These are phyloP conservation scores for Cubamyces sp. DNA, from an alignment of 768 basidiomycete genomes.

Conservation along the genomic window DNA sequence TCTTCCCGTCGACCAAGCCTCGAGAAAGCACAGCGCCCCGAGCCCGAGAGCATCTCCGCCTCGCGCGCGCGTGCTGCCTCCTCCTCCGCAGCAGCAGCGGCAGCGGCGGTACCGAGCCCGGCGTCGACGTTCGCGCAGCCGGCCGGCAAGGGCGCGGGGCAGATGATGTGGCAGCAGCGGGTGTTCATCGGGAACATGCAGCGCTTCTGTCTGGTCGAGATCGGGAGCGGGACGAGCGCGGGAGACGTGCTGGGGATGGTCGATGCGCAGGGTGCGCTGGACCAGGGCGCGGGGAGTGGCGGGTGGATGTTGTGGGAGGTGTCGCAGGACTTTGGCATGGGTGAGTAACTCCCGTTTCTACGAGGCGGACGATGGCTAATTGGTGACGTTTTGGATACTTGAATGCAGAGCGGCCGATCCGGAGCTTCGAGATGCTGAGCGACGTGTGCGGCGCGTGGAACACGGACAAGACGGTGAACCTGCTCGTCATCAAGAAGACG, in stretches of 20 bases:
- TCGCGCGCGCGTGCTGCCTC: slow-evolving; percentile 28
- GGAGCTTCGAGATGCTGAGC: slow-evolving; percentile 82
- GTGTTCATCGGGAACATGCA: slow-evolving; percentile 81
- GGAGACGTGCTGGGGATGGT: slow-evolving; percentile 72
- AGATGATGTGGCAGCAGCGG: slow-evolving; percentile 57
- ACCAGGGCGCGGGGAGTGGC: slow-evolving; percentile 57
- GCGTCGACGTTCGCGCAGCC: slow-evolving; percentile 29
- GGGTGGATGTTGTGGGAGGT: slow-evolving; percentile 93
- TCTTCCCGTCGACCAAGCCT: slow-evolving; percentile 30
- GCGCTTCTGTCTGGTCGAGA: slow-evolving; percentile 73
- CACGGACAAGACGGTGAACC: slow-evolving; percentile 77
- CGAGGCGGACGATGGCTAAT: neutral
- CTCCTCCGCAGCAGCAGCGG: slow-evolving; percentile 27
- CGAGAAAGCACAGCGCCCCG: slow-evolving; percentile 20
- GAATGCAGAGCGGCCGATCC: slow-evolving; percentile 79
- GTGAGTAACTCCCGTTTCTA: no score
- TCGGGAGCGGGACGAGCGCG: slow-evolving; percentile 68
- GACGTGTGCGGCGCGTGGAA: slow-evolving; percentile 90
- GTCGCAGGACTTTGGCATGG: slow-evolving; percentile 91
- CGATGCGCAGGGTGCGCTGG: slow-evolving; percentile 67
- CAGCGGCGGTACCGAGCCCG: slow-evolving; percentile 34
- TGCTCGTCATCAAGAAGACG: slow-evolving; percentile 79
- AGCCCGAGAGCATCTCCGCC: slow-evolving; percentile 19
- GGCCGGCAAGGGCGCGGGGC: slow-evolving; percentile 15
- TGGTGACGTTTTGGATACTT: neutral